These are phyloP conservation scores for Fabrea salina DNA, from an alignment of 169 alveolate species.

Conservation along the genomic window DNA sequence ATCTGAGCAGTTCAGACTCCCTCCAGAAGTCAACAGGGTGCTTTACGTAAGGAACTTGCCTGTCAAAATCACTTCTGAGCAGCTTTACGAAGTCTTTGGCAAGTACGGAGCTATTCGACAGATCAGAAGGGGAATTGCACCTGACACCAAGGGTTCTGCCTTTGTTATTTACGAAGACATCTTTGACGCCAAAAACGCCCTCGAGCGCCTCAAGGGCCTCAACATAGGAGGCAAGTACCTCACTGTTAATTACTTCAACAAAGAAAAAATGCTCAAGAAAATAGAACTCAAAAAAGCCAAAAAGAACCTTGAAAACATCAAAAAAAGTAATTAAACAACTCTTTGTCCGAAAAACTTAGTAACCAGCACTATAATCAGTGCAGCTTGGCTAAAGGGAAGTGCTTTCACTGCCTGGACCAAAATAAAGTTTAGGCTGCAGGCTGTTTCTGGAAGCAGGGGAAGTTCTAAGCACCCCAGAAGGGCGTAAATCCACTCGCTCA, in stretches of 20 bases:
- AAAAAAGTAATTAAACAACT: slow-evolving; percentile 31
- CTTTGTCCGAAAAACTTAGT: too few species aligned
- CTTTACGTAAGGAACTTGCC: slow-evolving; percentile 86
- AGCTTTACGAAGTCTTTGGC: slow-evolving; percentile 97
- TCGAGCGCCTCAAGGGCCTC: slow-evolving; percentile 97
- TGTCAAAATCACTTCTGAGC: slow-evolving; percentile 90
- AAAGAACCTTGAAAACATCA: slow-evolving; percentile 43
- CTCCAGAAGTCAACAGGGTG: slow-evolving; percentile 83
- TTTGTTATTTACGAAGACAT: slow-evolving; percentile 98
- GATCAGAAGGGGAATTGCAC: slow-evolving; percentile 93
- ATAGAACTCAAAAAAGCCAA: slow-evolving; percentile 41
- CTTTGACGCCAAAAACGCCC: slow-evolving; percentile 98
- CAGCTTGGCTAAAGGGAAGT: too few species aligned
- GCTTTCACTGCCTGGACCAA: too few species aligned
- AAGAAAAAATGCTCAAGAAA: slow-evolving; percentile 51
- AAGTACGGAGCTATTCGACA: slow-evolving; percentile 98
- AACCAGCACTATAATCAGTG: too few species aligned
- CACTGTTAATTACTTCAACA: slow-evolving; percentile 64
- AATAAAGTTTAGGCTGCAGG: too few species aligned
- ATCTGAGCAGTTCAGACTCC: slow-evolving; percentile 51
- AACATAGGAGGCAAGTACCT: slow-evolving; percentile 96
- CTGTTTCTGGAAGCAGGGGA: too few species aligned
- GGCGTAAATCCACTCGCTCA: too few species aligned
- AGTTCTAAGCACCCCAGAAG: too few species aligned
- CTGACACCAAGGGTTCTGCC: slow-evolving; percentile 94